A percentile compares a stretch with the other conserved stretches of the same genome.
Conservation (phyloP, 345 rosid genomes). For the Brassica nigra region DNA sequence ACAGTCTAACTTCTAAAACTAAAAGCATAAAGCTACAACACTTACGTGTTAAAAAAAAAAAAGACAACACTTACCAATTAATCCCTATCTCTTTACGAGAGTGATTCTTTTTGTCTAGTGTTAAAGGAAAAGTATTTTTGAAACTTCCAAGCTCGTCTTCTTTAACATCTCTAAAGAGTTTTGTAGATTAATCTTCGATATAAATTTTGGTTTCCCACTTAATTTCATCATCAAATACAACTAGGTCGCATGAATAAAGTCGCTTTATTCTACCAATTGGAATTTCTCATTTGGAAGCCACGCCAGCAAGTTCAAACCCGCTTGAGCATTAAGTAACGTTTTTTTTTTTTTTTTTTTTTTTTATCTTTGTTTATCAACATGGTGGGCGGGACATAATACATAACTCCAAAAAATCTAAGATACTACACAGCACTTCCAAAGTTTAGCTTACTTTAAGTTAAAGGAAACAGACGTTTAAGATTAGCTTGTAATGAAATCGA, state of each 20-base stretch:
- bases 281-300: constrained; percentile 22
- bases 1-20: too few relatives aligned
- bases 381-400: not conserved
- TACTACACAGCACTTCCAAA: not conserved
- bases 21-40: too few relatives aligned
- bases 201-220: constrained; percentile 30
- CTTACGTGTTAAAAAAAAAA: too few relatives aligned
- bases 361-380: not conserved
- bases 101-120: not conserved
- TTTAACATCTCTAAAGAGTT: constrained; percentile 10
- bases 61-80: too few relatives aligned
- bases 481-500: not conserved
- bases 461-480: not conserved
- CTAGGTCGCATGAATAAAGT: constrained; percentile 32
- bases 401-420: not conserved
- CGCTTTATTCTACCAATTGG: constrained; percentile 15
- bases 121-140: not conserved
- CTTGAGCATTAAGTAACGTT: not conserved
- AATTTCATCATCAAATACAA: constrained; percentile 18
- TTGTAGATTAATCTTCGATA: constrained; percentile 18
- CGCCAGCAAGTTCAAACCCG: constrained; percentile 26
- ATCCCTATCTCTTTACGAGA: constrained; percentile 7
- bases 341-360: too few relatives aligned
- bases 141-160: constrained; percentile 10
- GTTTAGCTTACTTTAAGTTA: not conserved